These are phyloP conservation scores for Lactifluus volemus DNA, from an alignment of 768 basidiomycete species.

Conservation along the genomic window DNA sequence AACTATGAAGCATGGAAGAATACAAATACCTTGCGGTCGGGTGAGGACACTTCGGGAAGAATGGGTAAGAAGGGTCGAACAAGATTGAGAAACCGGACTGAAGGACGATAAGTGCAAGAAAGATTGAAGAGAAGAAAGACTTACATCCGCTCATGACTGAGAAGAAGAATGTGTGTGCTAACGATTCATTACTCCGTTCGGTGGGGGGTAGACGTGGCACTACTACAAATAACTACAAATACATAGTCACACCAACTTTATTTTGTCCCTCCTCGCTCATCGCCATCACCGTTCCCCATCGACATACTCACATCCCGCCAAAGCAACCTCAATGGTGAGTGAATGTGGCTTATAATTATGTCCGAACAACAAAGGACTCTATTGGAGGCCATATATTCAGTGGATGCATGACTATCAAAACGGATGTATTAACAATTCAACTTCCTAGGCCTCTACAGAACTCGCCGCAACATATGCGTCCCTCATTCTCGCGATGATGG, in stretches of 20 bases:
- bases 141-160: conserved; percentile 68
- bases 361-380: not conserved
- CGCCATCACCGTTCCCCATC: not conserved
- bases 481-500: conserved; percentile 96
- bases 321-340: conserved; percentile 4
- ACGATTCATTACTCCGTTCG: too few relatives aligned
- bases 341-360: not conserved
- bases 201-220: conserved; percentile 14
- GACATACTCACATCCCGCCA: not conserved
- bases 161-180: too few relatives aligned
- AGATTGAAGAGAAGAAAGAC: conserved; percentile 24
- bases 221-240: conserved; percentile 17
- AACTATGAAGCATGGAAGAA: not conserved
- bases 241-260: not conserved
- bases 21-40: conserved; percentile 80
- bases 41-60: conserved; percentile 94
- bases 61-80: conserved; percentile 97
- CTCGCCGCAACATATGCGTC: conserved; percentile 95
- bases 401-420: conserved; percentile 5
- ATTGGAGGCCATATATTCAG: not conserved
- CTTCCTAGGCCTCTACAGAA: conserved; percentile 48
- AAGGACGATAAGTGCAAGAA: not conserved
- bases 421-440: not conserved
- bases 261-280: not conserved
- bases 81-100: conserved; percentile 95